Evolutionary conservation across 177 flowering plant species (phyloP), one percentile per base, ranked within the genome.

Genomic region (Vitis hybrid): DNA sequence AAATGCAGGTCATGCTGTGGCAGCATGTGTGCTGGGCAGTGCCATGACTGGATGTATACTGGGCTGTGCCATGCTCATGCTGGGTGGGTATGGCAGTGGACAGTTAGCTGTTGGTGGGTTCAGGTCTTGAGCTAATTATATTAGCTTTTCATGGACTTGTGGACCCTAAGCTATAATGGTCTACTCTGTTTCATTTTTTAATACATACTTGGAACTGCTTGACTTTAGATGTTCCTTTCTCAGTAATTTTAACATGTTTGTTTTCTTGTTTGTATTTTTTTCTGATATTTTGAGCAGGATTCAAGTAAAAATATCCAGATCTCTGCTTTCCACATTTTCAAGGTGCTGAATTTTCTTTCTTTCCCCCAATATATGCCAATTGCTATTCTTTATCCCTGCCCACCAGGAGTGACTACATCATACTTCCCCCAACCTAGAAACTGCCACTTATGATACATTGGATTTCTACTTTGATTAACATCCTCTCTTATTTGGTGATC

Each of bases 291-390:
- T 58, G 54, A 63, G 61, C 94, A 96, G 99, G 99, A 96, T 68
- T 83, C 98, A 1, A 96, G 98, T 87, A 96, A 89, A 88, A 96
- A 92, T 71, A 94, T 96, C 68, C 97, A 89, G 79, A 80, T 92
- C 15, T 87, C 97, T 39, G 97, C 99, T 55, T 96, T 96, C 79
- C 99, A 96, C 76, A 87, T 96, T 73, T 96, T 96, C 78, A 96
- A 96, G 99, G 99, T 96, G 73, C 66, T 50, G 4, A 14, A 18
- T 19, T 14, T 22, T 49, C 19, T 9, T 29, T n/a, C 49, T 7
- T 16, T n/a, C 19, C 54, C 34, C 18, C 3, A 16, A 14, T 0
- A 9, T n/a, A 20, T 18, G 51, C 13, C 59, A 2, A 55, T 48
- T 61, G 20, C 62, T 52, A 5, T 1, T 26, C 20, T 16, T 51